Base-by-base conservation (phyloP, 805 yeast genomes). In the Starmera amethionina region DNA sequence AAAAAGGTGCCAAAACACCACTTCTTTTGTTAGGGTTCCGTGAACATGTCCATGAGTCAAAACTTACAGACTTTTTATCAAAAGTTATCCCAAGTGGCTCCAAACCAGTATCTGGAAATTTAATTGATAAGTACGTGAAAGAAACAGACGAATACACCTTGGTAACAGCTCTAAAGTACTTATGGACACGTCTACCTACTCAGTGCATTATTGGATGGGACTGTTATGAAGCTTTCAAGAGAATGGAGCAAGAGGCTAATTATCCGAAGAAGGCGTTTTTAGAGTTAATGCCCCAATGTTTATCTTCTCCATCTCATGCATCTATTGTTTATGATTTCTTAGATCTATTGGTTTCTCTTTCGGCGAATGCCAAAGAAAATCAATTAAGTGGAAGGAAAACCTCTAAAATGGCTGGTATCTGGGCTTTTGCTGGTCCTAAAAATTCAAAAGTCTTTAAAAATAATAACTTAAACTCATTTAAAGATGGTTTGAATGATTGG, bases 241-340 rank as follows among this genome's bases (percentile, higher is more conserved):
- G 72, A 18, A 64, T 73, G 38, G 95, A 87, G 54, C 67, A 67
- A 32, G 79, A 77, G 40, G 75, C 77, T 2, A 74, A 76, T 7
- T 84, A 67, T 52, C 88, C 93, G 1, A 71, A 73, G 48, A 74
- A 72, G 45, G 85, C 95, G 0, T 88, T 88, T 54, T 61, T 84
- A 35, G 80, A 80, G 38, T 74, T 82, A 42, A 83, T 88, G 86
- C 96, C 96, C 2, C 78, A 77, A 45, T 83, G 95, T 59, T 66
- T 86, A 18, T 73, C 82, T 3, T 79, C 93, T 0, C 86, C 93
- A 2, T 81, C 90, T 5, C 96, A 87, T 61, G 95, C 95, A 0
- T 80, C 93, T 2, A 85, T 89, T 5, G 90, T 85, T 5, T 85
- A 84, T 57, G 95, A 85, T 55, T 89, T 87, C 52, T 73, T 87